Evolutionary conservation across 352 stramenopile genomes (phyloP).

Genomic region (Phytopythium cucurbitacearum): DNA sequence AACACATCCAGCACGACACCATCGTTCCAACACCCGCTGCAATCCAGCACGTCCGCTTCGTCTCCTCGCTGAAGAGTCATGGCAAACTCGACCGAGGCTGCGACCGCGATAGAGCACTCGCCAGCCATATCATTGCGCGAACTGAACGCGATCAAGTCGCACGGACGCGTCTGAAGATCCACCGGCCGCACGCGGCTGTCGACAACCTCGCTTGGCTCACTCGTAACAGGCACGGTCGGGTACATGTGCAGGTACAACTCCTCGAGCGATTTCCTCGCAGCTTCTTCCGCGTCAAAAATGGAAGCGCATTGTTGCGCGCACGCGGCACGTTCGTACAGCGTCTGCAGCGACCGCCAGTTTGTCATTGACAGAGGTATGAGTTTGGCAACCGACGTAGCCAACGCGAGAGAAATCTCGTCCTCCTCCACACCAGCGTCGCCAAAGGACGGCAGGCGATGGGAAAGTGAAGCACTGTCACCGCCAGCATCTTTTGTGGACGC

Average conservation of each 20-base stretch:
- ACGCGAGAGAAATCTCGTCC: slow-evolving; percentile 63
- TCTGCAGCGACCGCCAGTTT: slow-evolving; percentile 69
- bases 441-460: slow-evolving; percentile 30
- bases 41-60: slow-evolving; percentile 74
- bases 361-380: slow-evolving; percentile 56
- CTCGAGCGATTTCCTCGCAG: slow-evolving; percentile 41
- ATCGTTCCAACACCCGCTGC: slow-evolving; percentile 78
- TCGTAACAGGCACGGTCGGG: slow-evolving; percentile 9
- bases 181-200: slow-evolving; percentile 15
- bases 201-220: slow-evolving; percentile 5
- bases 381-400: slow-evolving; percentile 46
- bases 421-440: slow-evolving; percentile 46
- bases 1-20: slow-evolving; percentile 66
- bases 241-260: slow-evolving; percentile 52
- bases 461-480: not conserved
- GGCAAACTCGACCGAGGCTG: slow-evolving; percentile 66
- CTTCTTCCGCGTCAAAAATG: slow-evolving; percentile 43
- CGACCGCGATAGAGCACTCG: slow-evolving; percentile 36
- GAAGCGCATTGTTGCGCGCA: slow-evolving; percentile 48
- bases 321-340: slow-evolving; percentile 48
- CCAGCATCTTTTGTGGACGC: not conserved
- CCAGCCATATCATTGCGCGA: slow-evolving; percentile 24
- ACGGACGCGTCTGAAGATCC: slow-evolving; percentile 32
- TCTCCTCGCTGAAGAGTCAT: slow-evolving; percentile 52
- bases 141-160: slow-evolving; percentile 55